Conservation (phyloP, 139 green algal genomes). For the Micractinium sp. region DNA sequence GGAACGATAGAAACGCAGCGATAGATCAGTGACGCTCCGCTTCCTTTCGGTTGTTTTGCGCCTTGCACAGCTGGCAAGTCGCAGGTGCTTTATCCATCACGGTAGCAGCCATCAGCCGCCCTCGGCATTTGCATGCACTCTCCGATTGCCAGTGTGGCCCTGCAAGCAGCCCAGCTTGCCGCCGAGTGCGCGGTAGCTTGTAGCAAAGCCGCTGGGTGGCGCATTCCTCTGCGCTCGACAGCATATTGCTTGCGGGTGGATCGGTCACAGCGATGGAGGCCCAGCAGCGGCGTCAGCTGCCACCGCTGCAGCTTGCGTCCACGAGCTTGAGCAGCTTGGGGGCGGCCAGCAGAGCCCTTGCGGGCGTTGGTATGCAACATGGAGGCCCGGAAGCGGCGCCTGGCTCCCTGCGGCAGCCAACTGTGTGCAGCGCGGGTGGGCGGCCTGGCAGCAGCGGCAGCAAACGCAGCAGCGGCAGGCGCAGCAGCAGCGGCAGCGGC, state of each 20-base stretch:
- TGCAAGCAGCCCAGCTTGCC: no score
- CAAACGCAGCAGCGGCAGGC: not conserved
- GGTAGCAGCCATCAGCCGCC: not conserved
- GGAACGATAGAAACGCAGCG: not conserved
- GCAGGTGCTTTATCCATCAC: not conserved
- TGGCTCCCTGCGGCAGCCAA: not conserved
- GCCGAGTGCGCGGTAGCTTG: no score
- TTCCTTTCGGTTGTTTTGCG: not conserved
- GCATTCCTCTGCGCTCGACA: no score
- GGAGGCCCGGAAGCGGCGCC: not conserved
- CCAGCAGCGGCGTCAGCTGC: conserved; percentile 20
- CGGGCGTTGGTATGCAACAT: not conserved
- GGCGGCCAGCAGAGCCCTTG: not conserved
- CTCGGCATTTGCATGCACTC: not conserved
- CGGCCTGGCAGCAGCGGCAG: conserved; percentile 15
- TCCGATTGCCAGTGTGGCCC: no score
- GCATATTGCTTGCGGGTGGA: no score
- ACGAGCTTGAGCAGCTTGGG: not conserved
- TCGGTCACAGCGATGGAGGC: no score
- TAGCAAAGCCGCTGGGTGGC: no score
- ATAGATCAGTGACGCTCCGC: not conserved
- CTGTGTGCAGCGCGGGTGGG: conserved; percentile 8
- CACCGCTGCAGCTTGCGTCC: conserved; percentile 13
- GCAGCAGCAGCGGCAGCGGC: not conserved
- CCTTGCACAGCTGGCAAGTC: no score